These are phyloP conservation scores for Boletus tomentosulus DNA, from an alignment of 768 basidiomycete genomes.

Conservation along the genomic window DNA sequence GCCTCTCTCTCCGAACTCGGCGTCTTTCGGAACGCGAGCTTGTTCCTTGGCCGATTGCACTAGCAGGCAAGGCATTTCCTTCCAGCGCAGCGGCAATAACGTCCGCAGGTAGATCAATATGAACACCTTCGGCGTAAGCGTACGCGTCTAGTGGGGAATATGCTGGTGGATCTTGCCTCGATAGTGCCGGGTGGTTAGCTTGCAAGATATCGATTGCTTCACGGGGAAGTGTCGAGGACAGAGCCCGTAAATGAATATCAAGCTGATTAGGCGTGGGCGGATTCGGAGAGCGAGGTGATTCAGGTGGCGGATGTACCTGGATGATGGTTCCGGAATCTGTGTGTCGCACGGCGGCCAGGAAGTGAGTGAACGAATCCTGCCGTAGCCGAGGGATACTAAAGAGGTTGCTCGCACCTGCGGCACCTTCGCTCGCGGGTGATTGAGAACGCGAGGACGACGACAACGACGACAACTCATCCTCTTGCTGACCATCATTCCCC, in stretches of 20 bases:
- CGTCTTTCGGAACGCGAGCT: conserved; percentile 53
- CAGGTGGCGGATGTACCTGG: conserved; percentile 73
- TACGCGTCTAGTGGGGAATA: conserved; percentile 89
- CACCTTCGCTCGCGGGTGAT: conserved; percentile 48
- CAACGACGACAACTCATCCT: conserved; percentile 26
- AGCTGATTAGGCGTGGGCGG: conserved; percentile 81
- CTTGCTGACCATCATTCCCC: conserved; percentile 20
- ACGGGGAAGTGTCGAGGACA: conserved; percentile 16
- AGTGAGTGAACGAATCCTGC: conserved; percentile 63
- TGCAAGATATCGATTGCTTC: conserved; percentile 27
- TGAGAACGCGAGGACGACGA: conserved; percentile 48
- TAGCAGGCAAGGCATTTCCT: conserved; percentile 59
- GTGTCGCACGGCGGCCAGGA: conserved; percentile 52
- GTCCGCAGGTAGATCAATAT: conserved; percentile 89
- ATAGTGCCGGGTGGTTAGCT: conserved; percentile 31
- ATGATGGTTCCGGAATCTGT: conserved; percentile 65
- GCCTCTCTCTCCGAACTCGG: conserved; percentile 49
- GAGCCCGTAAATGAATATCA: conserved; percentile 77
- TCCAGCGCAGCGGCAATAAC: conserved; percentile 88
- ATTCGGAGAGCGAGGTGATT: conserved; percentile 74
- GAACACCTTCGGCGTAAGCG: conserved; percentile 83
- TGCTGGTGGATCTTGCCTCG: conserved; percentile 71
- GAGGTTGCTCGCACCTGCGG: conserved; percentile 80
- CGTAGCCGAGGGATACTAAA: conserved; percentile 72
- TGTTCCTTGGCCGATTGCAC: conserved; percentile 48